Percentiles rank a stretch among this genome's conserved stretches.
Evolutionary conservation across 1,284 basidiomycete species (phyloP).

Genomic region (Apiotrichum montevideense): DNA sequence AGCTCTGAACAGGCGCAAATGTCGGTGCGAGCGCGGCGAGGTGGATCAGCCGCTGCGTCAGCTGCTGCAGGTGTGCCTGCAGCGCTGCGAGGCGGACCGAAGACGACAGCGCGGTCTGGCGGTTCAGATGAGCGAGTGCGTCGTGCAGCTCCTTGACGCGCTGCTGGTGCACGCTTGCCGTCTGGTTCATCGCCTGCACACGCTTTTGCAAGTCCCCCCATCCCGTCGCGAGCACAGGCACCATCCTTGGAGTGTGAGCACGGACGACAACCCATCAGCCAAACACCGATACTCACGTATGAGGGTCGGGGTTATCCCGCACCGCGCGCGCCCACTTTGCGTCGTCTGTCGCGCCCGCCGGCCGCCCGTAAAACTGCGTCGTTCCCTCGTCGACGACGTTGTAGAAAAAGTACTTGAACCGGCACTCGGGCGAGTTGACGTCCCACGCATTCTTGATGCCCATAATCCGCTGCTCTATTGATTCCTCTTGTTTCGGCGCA

Average conservation of each 20-base stretch:
- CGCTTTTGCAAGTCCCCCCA: slow-evolving; percentile 76
- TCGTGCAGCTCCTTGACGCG: slow-evolving; percentile 65
- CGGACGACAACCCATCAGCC: neutral
- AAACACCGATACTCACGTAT: slow-evolving; percentile 53
- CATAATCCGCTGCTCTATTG: slow-evolving; percentile 58
- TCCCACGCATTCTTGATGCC: slow-evolving; percentile 67
- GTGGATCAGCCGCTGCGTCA: slow-evolving; percentile 66
- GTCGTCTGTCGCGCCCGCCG: slow-evolving; percentile 66
- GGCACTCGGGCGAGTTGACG: slow-evolving; percentile 61
- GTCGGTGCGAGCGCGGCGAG: slow-evolving; percentile 71
- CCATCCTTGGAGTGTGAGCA: slow-evolving; percentile 54
- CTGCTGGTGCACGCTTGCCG: slow-evolving; percentile 64
- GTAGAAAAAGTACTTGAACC: slow-evolving; percentile 84
- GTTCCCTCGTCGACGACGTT: slow-evolving; percentile 73
- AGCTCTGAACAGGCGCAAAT: slow-evolving; percentile 69
- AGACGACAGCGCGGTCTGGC: slow-evolving; percentile 64
- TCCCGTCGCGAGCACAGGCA: slow-evolving; percentile 73
- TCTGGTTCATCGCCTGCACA: slow-evolving; percentile 67
- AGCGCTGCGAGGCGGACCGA: slow-evolving; percentile 63
- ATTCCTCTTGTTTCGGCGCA: slow-evolving; percentile 46
- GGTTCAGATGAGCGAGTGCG: slow-evolving; percentile 59
- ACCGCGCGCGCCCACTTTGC: slow-evolving; percentile 71
- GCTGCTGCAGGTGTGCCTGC: slow-evolving; percentile 61
- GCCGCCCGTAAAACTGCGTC: slow-evolving; percentile 64
- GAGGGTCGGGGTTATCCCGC: slow-evolving; percentile 74